Percentiles rank a stretch among this genome's conserved stretches.
These are phyloP conservation scores for Papiliotrema terrestris DNA, from an alignment of 1,284 basidiomycete genomes.

Conservation along the genomic window DNA sequence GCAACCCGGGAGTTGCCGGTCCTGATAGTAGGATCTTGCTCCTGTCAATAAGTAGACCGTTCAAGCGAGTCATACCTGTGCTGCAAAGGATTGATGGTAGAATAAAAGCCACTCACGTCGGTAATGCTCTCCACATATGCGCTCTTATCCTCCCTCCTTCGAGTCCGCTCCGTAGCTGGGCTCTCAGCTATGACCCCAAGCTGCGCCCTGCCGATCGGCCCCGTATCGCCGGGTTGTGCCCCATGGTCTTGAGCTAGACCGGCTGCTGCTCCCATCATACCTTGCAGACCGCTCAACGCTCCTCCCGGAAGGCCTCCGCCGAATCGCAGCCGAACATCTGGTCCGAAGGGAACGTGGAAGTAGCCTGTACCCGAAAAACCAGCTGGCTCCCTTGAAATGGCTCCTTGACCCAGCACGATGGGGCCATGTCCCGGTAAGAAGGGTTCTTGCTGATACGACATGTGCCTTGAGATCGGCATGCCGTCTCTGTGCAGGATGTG, in stretches of 20 bases:
- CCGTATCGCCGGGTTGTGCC: no score
- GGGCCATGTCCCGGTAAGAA: not conserved
- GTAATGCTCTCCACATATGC: conserved; percentile 45
- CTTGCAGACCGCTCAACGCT: no score
- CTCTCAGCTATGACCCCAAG: no score
- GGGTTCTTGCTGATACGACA: conserved; percentile 15
- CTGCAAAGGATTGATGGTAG: not conserved
- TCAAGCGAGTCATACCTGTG: no score
- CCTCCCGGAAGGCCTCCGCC: no score
- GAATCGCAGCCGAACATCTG: conserved; percentile 14
- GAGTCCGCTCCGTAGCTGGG: not conserved
- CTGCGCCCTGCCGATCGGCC: no score
- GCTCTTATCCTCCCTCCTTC: conserved; percentile 26
- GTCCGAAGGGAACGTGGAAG: conserved; percentile 31
- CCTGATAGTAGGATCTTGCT: conserved; percentile 10
- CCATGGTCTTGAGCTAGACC: no score
- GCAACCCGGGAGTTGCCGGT: not conserved
- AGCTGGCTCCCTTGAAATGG: no score
- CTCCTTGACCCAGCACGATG: not conserved
- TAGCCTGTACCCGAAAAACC: no score
- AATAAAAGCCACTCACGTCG: conserved; percentile 28
- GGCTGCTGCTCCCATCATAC: no score
- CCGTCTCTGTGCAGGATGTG: conserved; percentile 38
- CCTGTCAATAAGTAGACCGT: conserved; percentile 1
- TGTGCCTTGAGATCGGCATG: conserved; percentile 20